These are phyloP conservation scores for Tardiomyces blankii DNA, from an alignment of 1,139 yeast species.

Conservation along the genomic window DNA sequence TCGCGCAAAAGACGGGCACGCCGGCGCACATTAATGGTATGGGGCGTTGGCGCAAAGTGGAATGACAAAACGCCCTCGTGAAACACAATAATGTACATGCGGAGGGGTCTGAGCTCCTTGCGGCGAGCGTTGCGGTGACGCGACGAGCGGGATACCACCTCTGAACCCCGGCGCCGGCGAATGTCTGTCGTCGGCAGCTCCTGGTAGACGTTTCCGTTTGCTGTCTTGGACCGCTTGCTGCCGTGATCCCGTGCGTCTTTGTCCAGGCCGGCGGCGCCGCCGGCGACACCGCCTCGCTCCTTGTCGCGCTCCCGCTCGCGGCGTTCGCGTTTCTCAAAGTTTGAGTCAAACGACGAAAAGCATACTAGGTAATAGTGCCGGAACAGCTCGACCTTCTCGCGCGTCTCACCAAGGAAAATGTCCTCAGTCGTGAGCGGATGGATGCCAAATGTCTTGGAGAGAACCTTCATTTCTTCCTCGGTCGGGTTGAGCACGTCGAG, in stretches of 20 bases:
- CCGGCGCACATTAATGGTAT: conserved; percentile 89
- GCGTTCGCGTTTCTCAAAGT: conserved; percentile 10
- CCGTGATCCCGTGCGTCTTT: neutral
- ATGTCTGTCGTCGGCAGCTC: neutral
- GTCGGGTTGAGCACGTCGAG: conserved; percentile 86
- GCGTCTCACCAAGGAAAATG: conserved; percentile 82
- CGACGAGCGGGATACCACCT: neutral
- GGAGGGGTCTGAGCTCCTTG: conserved; percentile 62
- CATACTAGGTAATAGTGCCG: conserved; percentile 84
- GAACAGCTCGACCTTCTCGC: conserved; percentile 92
- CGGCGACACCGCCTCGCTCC: too few relatives aligned
- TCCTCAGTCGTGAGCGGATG: conserved; percentile 96
- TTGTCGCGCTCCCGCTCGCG: neutral
- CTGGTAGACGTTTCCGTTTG: neutral
- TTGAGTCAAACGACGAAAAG: conserved; percentile 81
- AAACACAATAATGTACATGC: conserved; percentile 88
- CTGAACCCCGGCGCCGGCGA: neutral
- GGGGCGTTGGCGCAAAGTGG: conserved; percentile 93
- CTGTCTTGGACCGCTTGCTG: neutral
- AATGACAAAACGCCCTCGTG: conserved; percentile 85
- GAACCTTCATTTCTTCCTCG: conserved; percentile 91
- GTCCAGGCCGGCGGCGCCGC: too few relatives aligned
- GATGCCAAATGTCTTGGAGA: conserved; percentile 84
- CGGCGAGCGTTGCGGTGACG: neutral
- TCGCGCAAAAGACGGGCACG: conserved; percentile 82